These are phyloP conservation scores for Syzygium syzygioides DNA, from an alignment of 441 rosid genomes.

Conservation along the genomic window DNA sequence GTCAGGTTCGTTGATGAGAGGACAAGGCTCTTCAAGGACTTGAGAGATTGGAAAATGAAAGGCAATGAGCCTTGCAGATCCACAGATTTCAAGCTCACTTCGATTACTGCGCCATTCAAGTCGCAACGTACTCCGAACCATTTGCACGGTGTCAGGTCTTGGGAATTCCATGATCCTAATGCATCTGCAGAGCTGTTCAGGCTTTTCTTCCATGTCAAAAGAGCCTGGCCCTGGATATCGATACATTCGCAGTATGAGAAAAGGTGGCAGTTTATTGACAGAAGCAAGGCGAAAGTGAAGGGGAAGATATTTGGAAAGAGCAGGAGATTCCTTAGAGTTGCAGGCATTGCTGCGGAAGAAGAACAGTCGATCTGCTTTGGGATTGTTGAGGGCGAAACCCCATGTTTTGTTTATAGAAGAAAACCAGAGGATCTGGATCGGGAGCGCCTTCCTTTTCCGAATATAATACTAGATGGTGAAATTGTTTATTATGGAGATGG, in stretches of 20 bases:
- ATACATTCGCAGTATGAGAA: slow-evolving; percentile 41
- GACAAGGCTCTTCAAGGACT: slow-evolving; percentile 48
- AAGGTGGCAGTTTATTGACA: slow-evolving; percentile 31
- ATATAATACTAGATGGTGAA: slow-evolving; percentile 5
- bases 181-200: slow-evolving; percentile 44
- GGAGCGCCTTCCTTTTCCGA: slow-evolving; percentile 21
- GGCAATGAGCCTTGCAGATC: slow-evolving; percentile 70
- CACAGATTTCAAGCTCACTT: slow-evolving; percentile 43
- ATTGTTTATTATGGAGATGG: slow-evolving; percentile 15
- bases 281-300: slow-evolving; percentile 33
- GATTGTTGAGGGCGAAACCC: slow-evolving; percentile 86
- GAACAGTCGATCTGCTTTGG: slow-evolving; percentile 59
- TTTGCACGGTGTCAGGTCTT: slow-evolving; percentile 49
- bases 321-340: slow-evolving; percentile 36
- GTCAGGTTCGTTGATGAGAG: slow-evolving; percentile 70
- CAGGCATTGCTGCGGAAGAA: slow-evolving; percentile 52
- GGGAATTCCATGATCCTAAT: slow-evolving; percentile 51
- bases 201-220: slow-evolving; percentile 68
- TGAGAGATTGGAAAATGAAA: slow-evolving; percentile 47
- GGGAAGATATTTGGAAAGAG: slow-evolving; percentile 36
- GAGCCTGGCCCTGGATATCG: slow-evolving; percentile 68
- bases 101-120: slow-evolving; percentile 45
- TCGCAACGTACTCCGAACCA: slow-evolving; percentile 82
- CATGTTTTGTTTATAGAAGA: slow-evolving; percentile 43
- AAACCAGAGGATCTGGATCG: slow-evolving; percentile 72